phyloP scores from a whole-genome alignment of 2,329 filamentous ascomycete species.

The Lachnellula cervina region DNA sequence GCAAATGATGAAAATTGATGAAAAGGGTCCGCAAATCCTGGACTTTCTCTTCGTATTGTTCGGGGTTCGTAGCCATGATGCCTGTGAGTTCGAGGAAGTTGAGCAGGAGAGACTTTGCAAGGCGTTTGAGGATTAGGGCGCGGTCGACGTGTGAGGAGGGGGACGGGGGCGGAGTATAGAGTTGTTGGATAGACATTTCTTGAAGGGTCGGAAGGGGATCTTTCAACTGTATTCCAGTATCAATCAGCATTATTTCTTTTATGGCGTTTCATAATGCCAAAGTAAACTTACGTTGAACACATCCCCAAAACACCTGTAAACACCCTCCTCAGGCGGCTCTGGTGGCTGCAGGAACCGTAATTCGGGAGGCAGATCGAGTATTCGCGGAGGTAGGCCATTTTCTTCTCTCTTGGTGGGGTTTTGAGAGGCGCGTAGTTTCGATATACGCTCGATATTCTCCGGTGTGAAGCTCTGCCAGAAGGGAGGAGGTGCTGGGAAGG shows the following conservation, averaged over 20 bases:
- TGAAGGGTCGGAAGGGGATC: slow-evolving; percentile 63
- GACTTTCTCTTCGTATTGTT: slow-evolving; percentile 64
- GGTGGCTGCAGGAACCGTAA: slow-evolving; percentile 79
- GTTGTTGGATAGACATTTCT: slow-evolving; percentile 65
- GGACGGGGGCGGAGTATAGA: slow-evolving; percentile 44
- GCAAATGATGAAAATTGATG: slow-evolving; percentile 85
- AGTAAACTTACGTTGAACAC: slow-evolving; percentile 48
- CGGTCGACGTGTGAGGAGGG: slow-evolving; percentile 46
- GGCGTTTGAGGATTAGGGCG: slow-evolving; percentile 64
- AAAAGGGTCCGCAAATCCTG: slow-evolving; percentile 75
- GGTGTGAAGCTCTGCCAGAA: slow-evolving; percentile 87
- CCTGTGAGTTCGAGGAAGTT: slow-evolving; percentile 85
- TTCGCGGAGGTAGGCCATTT: slow-evolving; percentile 14
- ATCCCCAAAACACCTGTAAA: slow-evolving; percentile 71
- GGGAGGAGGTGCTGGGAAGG: slow-evolving; percentile 80
- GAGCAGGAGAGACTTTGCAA: slow-evolving; percentile 79
- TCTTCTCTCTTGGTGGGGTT: slow-evolving; percentile 1
- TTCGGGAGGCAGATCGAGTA: slow-evolving; percentile 43
- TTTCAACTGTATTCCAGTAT: slow-evolving; percentile 39
- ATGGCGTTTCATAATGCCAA: not conserved
- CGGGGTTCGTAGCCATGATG: slow-evolving; percentile 61
- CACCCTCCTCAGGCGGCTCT: slow-evolving; percentile 62
- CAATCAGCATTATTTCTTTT: slow-evolving; percentile 14
- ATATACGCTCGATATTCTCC: slow-evolving; percentile 61
- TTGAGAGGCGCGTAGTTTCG: slow-evolving; percentile 38